These are phyloP conservation scores for Zizania palustris DNA, from an alignment of 202 grass and related monocot genomes.

Conservation along the genomic window DNA sequence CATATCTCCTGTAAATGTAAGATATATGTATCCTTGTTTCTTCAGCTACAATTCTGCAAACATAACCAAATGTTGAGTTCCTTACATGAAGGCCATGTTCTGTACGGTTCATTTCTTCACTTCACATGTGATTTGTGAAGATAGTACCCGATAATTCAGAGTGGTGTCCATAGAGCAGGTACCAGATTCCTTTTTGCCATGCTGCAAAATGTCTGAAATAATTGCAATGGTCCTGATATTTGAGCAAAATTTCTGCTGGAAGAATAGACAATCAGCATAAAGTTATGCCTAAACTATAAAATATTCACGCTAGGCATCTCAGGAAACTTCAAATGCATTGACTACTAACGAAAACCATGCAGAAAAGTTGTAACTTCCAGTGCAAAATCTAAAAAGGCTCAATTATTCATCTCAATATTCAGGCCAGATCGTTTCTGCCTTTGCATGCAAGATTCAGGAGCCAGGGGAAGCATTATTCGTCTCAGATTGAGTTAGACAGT, in stretches of 20 bases:
- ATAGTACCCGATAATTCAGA: not conserved
- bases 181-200: not conserved
- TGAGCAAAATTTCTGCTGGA: not conserved
- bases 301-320: slow-evolving; percentile 3
- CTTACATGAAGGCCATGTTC: not conserved
- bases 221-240: not conserved
- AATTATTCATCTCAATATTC: too few species aligned
- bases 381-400: not conserved
- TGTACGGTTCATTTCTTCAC: not conserved
- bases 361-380: not conserved
- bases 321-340: slow-evolving; percentile 8
- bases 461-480: slow-evolving; percentile 38
- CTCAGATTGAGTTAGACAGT: slow-evolving; percentile 10
- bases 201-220: not conserved
- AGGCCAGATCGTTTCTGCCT: not conserved
- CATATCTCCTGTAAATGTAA: not conserved
- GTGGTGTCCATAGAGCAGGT: not conserved
- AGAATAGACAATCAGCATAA: not conserved
- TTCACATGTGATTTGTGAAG: not conserved
- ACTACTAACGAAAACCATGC: not conserved
- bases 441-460: not conserved
- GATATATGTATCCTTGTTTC: not conserved
- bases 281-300: not conserved
- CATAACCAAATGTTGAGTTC: not conserved
- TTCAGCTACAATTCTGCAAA: not conserved